Conservation (phyloP, 192 early-diverging fungal genomes). For the Coemansia erecta region DNA sequence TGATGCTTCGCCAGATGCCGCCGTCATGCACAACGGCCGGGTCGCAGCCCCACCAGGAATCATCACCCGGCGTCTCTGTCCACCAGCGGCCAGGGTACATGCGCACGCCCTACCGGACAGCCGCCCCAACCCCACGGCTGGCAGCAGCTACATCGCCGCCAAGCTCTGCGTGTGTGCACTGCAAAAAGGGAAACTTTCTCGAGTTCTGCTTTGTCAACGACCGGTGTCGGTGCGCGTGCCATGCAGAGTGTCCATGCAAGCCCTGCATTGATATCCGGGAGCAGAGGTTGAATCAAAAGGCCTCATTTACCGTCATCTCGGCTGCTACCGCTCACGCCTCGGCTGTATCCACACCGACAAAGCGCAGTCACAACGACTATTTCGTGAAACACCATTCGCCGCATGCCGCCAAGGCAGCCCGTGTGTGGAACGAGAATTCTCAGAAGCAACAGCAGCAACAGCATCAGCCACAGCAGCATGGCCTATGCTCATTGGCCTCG, state of each 20-base stretch:
- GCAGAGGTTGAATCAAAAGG: slow-evolving; percentile 7
- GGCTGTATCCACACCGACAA: neutral
- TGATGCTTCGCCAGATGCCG: slow-evolving; percentile 6
- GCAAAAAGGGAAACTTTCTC: slow-evolving; percentile 41
- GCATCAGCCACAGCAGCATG: slow-evolving; percentile 7
- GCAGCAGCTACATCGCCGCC: neutral
- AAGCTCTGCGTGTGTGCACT: slow-evolving; percentile 22
- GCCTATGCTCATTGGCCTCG: slow-evolving; percentile 13
- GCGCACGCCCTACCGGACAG: neutral
- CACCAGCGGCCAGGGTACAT: neutral
- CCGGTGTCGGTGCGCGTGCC: slow-evolving; percentile 35
- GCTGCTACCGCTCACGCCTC: neutral
- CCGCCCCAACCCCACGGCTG: neutral
- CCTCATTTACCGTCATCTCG: neutral
- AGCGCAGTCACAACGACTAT: neutral
- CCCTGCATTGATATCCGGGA: slow-evolving; percentile 37
- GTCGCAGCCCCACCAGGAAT: neutral
- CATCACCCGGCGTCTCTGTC: neutral
- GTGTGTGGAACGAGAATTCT: slow-evolving; percentile 4
- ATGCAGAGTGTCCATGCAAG: slow-evolving; percentile 41
- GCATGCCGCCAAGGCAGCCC: slow-evolving; percentile 4
- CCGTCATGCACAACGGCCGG: neutral
- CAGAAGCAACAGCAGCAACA: slow-evolving; percentile 3
- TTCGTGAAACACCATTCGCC: neutral
- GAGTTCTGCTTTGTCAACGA: slow-evolving; percentile 42